A percentile compares a stretch with the other conserved stretches of the same genome.
Evolutionary conservation across 1,284 basidiomycete species (phyloP).

Genomic region (Moesziomyces sp.): DNA sequence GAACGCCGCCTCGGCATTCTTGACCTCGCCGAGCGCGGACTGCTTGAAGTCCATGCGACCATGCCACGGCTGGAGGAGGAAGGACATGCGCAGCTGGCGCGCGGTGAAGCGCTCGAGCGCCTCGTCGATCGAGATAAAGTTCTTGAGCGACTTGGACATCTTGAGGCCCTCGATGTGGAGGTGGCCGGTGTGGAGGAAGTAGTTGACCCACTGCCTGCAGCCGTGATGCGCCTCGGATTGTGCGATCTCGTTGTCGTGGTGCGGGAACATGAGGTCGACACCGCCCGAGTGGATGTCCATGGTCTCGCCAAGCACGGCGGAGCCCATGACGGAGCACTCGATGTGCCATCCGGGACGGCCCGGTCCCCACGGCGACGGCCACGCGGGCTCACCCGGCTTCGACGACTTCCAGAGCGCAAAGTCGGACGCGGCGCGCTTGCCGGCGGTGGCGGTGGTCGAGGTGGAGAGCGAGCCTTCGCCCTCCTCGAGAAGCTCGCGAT

Average conservation of each 20-base stretch:
- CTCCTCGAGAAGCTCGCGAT: conserved; percentile 87
- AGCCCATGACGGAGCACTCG: conserved; percentile 99
- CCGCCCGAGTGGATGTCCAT: conserved; percentile 99
- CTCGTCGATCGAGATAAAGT: conserved; percentile 98
- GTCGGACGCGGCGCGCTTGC: conserved; percentile 76
- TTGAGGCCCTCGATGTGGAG: conserved; percentile 98
- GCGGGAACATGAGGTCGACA: conserved; percentile 95
- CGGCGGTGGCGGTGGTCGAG: conserved; percentile 70
- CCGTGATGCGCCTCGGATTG: conserved; percentile 92
- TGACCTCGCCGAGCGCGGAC: conserved; percentile 84
- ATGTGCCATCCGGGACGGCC: conserved; percentile 99
- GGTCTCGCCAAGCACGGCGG: conserved; percentile 85
- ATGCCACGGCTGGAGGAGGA: conserved; percentile 92
- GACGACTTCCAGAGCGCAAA: conserved; percentile 99
- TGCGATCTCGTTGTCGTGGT: conserved; percentile 99
- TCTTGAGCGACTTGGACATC: conserved; percentile 99
- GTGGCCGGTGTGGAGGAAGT: conserved; percentile 98
- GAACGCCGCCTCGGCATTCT: conserved; percentile 83
- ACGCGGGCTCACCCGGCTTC: conserved; percentile 96
- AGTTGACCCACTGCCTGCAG: conserved; percentile 95
- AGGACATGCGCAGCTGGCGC: conserved; percentile 91
- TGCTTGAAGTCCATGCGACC: conserved; percentile 94
- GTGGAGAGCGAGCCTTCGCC: conserved; percentile 81
- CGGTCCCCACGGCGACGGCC: conserved; percentile 94
- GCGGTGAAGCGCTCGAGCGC: conserved; percentile 87